A percentile compares a stretch with the other conserved stretches of the same genome.
Evolutionary conservation across 1,139 yeast genomes (phyloP).

Genomic region (Lodderomyces orthopsilosis): DNA sequence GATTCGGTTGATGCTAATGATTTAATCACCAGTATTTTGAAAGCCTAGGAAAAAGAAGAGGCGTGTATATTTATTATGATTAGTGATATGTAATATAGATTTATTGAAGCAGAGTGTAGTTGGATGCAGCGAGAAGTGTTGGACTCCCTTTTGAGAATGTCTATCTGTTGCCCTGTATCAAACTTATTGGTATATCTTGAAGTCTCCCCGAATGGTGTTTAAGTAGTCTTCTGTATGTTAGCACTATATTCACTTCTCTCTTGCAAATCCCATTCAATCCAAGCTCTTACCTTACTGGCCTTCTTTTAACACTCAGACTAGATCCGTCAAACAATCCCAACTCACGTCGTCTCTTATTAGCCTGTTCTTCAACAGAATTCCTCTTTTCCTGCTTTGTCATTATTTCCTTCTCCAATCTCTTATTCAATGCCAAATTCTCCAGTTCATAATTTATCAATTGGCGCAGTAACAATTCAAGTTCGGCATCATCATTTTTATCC

Average conservation of each 20-base stretch:
- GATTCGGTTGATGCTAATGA: conserved; percentile 96
- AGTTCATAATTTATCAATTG: conserved; percentile 25
- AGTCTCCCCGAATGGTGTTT: too few species aligned
- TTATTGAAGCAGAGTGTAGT: neutral
- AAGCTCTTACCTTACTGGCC: neutral
- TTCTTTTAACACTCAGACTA: neutral
- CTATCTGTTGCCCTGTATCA: neutral
- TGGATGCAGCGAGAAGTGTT: too few species aligned
- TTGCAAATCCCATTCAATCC: neutral
- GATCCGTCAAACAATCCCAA: conserved; percentile 19
- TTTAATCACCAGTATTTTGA: conserved; percentile 49
- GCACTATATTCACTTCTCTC: too few species aligned
- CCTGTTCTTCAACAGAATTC: conserved; percentile 16
- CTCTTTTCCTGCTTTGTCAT: conserved; percentile 20
- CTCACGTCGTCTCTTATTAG: conserved; percentile 23
- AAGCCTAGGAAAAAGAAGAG: conserved; percentile 9
- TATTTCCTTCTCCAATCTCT: conserved; percentile 23
- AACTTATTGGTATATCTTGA: too few species aligned
- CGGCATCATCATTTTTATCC: conserved; percentile 14
- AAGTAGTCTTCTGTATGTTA: too few species aligned
- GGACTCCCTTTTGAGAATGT: too few species aligned
- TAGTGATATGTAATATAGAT: neutral
- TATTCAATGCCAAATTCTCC: conserved; percentile 28
- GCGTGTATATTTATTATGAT: neutral
- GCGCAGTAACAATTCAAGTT: conserved; percentile 25